Percentiles rank a stretch among this genome's conserved stretches.
These are phyloP conservation scores for Glaciozyma antarctica DNA, from an alignment of 768 basidiomycete genomes.

Conservation along the genomic window DNA sequence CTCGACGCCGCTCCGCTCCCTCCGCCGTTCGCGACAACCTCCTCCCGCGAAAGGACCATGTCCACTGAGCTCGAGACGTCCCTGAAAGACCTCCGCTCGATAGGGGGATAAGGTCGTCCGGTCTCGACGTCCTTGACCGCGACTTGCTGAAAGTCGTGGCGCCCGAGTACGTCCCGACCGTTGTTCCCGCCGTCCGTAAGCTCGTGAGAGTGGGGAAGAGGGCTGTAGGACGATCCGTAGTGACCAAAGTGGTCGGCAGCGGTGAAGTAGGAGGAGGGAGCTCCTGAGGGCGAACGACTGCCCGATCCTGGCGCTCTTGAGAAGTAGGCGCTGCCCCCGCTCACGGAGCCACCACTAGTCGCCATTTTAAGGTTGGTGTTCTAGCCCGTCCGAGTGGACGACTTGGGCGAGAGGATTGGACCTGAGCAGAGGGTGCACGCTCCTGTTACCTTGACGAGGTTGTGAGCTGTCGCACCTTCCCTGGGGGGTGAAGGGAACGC, in stretches of 20 bases:
- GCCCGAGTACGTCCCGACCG: not conserved
- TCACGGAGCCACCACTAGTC: too few species aligned
- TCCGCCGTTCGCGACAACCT: not conserved
- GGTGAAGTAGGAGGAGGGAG: not conserved
- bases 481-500: too few species aligned
- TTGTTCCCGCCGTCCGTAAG: not conserved
- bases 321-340: too few species aligned
- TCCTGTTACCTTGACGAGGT: too few species aligned
- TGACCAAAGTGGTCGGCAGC: not conserved
- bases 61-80: constrained; percentile 11
- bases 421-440: too few species aligned
- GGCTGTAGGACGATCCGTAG: not conserved
- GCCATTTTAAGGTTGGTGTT: too few species aligned
- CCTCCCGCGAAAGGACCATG: constrained; percentile 12
- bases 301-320: too few species aligned
- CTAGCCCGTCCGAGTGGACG: too few species aligned
- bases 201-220: not conserved
- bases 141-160: not conserved
- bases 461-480: too few species aligned
- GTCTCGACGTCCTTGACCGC: not conserved
- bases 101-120: constrained; percentile 3
- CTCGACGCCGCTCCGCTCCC: not conserved
- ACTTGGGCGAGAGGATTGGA: too few species aligned
- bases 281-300: not conserved
- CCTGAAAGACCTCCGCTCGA: constrained; percentile 15